phyloP scores from a whole-genome alignment of 2,329 filamentous ascomycete species.

The Aspergillus hiratsukae region DNA sequence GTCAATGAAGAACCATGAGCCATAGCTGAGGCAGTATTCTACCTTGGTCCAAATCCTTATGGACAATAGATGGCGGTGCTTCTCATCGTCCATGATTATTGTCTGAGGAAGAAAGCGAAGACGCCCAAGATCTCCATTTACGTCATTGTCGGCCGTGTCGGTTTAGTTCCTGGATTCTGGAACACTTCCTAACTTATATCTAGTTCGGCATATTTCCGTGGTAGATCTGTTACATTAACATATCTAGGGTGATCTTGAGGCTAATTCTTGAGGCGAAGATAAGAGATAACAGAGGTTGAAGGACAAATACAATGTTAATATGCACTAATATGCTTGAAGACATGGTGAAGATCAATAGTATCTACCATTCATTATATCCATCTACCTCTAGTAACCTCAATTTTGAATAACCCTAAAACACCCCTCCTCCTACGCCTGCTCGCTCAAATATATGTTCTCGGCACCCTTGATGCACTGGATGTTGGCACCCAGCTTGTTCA shows the following conservation, averaged over 20 bases:
- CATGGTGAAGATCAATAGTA: background rate
- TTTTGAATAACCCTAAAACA: background rate
- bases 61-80: background rate
- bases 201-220: background rate
- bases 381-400: background rate
- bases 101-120: background rate
- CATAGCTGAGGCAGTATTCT: background rate
- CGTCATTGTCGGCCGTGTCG: background rate
- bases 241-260: too few species aligned
- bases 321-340: background rate
- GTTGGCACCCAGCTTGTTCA: conserved; percentile 91
- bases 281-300: too few species aligned
- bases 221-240: background rate
- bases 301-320: too few species aligned
- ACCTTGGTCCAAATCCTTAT: background rate
- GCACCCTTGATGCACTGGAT: conserved; percentile 82
- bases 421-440: conserved; percentile 21
- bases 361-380: background rate
- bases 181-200: background rate
- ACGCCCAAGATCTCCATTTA: background rate
- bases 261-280: too few species aligned
- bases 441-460: conserved; percentile 61
- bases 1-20: background rate
- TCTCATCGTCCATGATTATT: background rate
- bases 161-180: background rate